These are phyloP conservation scores for Pleurotus tuoliensis DNA, from an alignment of 768 basidiomycete genomes.

Conservation along the genomic window DNA sequence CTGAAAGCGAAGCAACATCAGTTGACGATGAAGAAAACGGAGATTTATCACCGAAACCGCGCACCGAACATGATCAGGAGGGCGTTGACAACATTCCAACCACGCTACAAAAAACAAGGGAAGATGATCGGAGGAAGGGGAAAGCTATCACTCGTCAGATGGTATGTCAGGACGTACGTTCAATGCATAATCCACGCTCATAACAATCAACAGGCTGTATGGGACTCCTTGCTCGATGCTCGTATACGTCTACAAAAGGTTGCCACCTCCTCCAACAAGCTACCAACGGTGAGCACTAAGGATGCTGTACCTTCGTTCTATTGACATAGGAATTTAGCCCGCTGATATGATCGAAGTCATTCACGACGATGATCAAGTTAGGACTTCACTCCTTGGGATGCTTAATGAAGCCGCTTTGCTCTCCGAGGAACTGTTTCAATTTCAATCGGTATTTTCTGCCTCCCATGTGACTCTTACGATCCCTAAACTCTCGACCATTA, in stretches of 20 bases:
- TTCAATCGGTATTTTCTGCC: conserved; percentile 57
- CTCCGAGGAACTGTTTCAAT: conserved; percentile 61
- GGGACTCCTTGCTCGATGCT: conserved; percentile 87
- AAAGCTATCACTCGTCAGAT: conserved; percentile 80
- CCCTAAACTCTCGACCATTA: conserved; percentile 16
- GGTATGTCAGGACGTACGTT: conserved; percentile 38
- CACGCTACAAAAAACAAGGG: conserved; percentile 53
- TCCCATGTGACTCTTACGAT: background rate
- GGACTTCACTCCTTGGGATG: conserved; percentile 44
- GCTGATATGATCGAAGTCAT: conserved; percentile 28
- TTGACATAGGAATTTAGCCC: conserved; percentile 22
- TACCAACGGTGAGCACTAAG: conserved; percentile 54
- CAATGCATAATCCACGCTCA: background rate
- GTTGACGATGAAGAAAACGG: conserved; percentile 7
- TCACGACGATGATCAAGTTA: conserved; percentile 34
- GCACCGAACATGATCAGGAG: conserved; percentile 13
- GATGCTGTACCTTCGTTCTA: conserved; percentile 5
- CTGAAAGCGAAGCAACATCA: conserved; percentile 6
- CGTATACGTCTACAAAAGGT: conserved; percentile 90
- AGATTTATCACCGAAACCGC: conserved; percentile 5
- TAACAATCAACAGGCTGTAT: conserved; percentile 52
- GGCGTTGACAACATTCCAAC: conserved; percentile 42
- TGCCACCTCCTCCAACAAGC: conserved; percentile 54
- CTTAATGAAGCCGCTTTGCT: conserved; percentile 57
- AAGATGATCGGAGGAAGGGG: conserved; percentile 78